phyloP scores from a whole-genome alignment of 257 asterid species.

The Petunia axillaris region DNA sequence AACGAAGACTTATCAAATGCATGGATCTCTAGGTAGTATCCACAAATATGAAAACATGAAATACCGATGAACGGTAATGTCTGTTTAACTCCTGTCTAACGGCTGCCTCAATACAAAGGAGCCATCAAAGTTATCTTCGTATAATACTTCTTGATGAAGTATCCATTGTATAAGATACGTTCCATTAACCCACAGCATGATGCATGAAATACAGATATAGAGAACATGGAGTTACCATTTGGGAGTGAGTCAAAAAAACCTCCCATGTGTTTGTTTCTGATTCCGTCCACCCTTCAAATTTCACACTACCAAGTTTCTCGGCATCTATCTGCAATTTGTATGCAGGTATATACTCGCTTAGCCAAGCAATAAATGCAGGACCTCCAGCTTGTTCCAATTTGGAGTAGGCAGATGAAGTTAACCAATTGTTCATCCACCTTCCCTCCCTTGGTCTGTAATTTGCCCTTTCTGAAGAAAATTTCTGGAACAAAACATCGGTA shows the following conservation, averaged over 20 bases:
- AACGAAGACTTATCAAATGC: background rate
- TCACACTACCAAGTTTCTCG: conserved; percentile 49
- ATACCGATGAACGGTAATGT: background rate
- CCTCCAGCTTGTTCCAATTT: conserved; percentile 81
- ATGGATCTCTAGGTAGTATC: background rate
- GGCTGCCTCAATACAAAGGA: background rate
- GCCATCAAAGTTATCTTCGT: background rate
- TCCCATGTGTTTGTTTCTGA: conserved; percentile 55
- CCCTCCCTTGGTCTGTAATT: conserved; percentile 43
- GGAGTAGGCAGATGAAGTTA: conserved; percentile 53
- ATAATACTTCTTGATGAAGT: conserved; percentile 12
- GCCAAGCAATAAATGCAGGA: conserved; percentile 77
- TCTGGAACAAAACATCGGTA: conserved; percentile 51
- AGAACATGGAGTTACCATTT: conserved; percentile 60
- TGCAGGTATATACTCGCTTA: conserved; percentile 68
- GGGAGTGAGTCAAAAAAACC: conserved; percentile 78
- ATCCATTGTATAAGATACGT: background rate
- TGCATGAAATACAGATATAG: background rate
- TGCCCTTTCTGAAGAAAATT: conserved; percentile 53
- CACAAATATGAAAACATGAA: background rate
- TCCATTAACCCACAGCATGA: background rate
- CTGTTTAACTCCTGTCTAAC: background rate
- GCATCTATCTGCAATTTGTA: conserved; percentile 70
- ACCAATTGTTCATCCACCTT: conserved; percentile 53
- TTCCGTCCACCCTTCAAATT: conserved; percentile 70